These are phyloP conservation scores for Scedosporium aurantiacum DNA, from an alignment of 2,329 filamentous ascomycete genomes.

Conservation along the genomic window DNA sequence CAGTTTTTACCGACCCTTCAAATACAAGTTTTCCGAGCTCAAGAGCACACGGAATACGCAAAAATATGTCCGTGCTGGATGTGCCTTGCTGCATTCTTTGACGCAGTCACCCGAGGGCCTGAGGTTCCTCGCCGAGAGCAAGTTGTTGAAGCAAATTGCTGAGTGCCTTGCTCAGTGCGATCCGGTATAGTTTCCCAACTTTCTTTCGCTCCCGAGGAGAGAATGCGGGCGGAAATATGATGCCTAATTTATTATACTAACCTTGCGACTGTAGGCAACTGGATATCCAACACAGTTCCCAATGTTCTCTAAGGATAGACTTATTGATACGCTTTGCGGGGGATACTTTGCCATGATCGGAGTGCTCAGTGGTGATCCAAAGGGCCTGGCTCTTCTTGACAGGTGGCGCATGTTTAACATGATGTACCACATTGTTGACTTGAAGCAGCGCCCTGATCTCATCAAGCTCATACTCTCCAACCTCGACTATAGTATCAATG, in stretches of 20 bases:
- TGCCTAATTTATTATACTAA: slow-evolving; percentile 8
- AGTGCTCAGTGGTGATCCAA: slow-evolving; percentile 68
- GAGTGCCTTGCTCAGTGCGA: slow-evolving; percentile 95
- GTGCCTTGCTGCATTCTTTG: slow-evolving; percentile 75
- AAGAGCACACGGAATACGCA: slow-evolving; percentile 88
- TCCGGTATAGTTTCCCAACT: slow-evolving; percentile 45
- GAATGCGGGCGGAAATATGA: too few species aligned
- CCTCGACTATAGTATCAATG: slow-evolving; percentile 82
- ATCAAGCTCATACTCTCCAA: slow-evolving; percentile 80
- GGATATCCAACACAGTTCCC: slow-evolving; percentile 72
- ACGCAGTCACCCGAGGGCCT: slow-evolving; percentile 78
- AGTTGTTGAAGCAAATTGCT: slow-evolving; percentile 83
- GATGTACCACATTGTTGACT: slow-evolving; percentile 96
- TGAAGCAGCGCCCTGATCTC: slow-evolving; percentile 81
- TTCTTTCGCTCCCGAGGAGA: neutral
- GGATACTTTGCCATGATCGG: slow-evolving; percentile 94
- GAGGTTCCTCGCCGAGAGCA: slow-evolving; percentile 80
- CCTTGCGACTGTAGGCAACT: slow-evolving; percentile 40
- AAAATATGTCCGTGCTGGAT: slow-evolving; percentile 84
- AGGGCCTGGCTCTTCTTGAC: slow-evolving; percentile 81
- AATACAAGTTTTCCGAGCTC: slow-evolving; percentile 84
- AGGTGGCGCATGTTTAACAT: slow-evolving; percentile 98
- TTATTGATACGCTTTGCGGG: slow-evolving; percentile 76
- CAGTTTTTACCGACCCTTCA: slow-evolving; percentile 94
- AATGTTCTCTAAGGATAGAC: slow-evolving; percentile 76